Conservation (phyloP, 176 grass and related monocot species). For the barley (Hordeum vulgare) region MorexV3_pseudomolecules_assembly NC_058522.1:495114737-495115236, state of each 20-base stretch:
- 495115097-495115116: background rate
- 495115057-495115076: no score
- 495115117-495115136: no score
- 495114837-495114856: constrained; percentile 67
- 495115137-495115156: no score
- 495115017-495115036: constrained; percentile 52
- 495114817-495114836: constrained; percentile 45
- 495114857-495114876: constrained; percentile 59
- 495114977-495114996: constrained; percentile 71
- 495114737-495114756: background rate
- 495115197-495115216: no score
- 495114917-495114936: constrained; percentile 69
- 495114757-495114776: constrained; percentile 9
- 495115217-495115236: no score
- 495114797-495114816: constrained; percentile 42
- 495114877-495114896: constrained; percentile 64
- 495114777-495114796: constrained; percentile 63
- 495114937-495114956: constrained; percentile 22
- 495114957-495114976: constrained; percentile 62
- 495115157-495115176: no score
- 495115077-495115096: background rate
- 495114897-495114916: constrained; percentile 11
- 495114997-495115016: constrained; percentile 59
- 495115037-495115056: constrained; percentile 1
- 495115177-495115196: no score